Base-by-base conservation (phyloP, 345 rosid genomes). In the Litchi chinensis region DNA sequence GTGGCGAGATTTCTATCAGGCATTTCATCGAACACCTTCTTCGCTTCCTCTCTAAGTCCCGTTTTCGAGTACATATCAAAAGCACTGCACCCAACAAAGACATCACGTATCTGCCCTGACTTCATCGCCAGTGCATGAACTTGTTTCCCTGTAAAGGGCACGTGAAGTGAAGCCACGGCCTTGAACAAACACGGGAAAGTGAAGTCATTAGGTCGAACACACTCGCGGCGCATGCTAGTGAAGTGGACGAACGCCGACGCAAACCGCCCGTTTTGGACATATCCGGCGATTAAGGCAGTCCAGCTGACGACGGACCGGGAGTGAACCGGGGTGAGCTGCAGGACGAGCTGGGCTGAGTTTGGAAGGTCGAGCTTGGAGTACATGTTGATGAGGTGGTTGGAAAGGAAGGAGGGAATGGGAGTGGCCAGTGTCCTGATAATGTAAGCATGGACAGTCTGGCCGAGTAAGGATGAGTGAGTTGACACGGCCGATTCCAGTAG, bases 131-230 rank as follows among this genome's bases (percentile, higher is more conserved):
- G 80, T 10, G 86, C 90, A 16, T 93, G 97, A 75, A 89, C 68
- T 83, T 91, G 98, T 70, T 74, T 85, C 43, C 97, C 98, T 0
- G 85, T 65, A 19, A 76, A 52, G 1, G 90, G 83, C 19, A 81
- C 67, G 7, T 82, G 70, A 46, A 93, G 83, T 1, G 82, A 83
- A 77, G 91, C 92, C n/a, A 91, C 75, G 28, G 98, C 95, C 86
- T 93, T 93, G 71, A 93, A 91, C 8, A 77, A 90, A 59, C 97
- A 94, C 75, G 98, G 98, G 73, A 94, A 89, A 73, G 96, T 93
- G 83, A 87, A 91, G 39, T 93, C 98, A 50, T 94, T 93, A 12
- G 96, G 98, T 8, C 16, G 74, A 57, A 94, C 76, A 81, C 86
- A 72, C 63, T 91, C 90, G 10, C 83, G 86, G 75, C 82, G 86